Conservation (phyloP, 257 asterid genomes). For the Verbascum thapsus region DNA sequence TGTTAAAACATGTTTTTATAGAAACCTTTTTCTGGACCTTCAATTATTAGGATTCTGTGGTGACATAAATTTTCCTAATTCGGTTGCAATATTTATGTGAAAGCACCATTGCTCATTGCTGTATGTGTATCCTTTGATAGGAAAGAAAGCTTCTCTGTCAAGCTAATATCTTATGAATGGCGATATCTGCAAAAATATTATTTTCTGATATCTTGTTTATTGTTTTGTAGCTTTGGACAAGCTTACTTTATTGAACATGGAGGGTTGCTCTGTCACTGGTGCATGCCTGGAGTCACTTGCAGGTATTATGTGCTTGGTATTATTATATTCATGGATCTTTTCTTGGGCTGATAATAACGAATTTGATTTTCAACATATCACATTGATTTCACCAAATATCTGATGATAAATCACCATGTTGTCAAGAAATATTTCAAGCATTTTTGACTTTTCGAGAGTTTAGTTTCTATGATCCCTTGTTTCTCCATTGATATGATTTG, state of each 20-base stretch:
- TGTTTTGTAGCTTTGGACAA: constrained; percentile 61
- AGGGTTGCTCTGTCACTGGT: constrained; percentile 83
- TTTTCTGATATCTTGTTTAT: constrained; percentile 7
- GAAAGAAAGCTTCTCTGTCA: no score
- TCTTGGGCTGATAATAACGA: no score
- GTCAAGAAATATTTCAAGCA: no score
- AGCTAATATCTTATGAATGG: no score
- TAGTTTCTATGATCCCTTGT: background rate
- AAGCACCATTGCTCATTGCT: no score
- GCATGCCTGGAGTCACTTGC: constrained; percentile 86
- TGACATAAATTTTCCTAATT: background rate
- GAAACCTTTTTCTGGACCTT: background rate
- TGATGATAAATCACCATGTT: no score
- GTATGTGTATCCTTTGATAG: no score
- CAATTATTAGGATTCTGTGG: background rate
- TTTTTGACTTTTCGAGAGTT: no score
- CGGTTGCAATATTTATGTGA: background rate
- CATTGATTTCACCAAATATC: no score
- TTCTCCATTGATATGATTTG: constrained; percentile 20
- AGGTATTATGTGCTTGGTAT: constrained; percentile 46
- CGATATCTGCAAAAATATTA: no score
- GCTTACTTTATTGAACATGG: constrained; percentile 80
- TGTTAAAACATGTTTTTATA: constrained; percentile 13
- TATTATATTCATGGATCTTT: constrained; percentile 1
- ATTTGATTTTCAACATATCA: no score